A percentile compares a stretch with the other conserved stretches of the same genome.
Evolutionary conservation across 1,284 basidiomycete genomes (phyloP).

Genomic region (Clitocybe nebularis): DNA sequence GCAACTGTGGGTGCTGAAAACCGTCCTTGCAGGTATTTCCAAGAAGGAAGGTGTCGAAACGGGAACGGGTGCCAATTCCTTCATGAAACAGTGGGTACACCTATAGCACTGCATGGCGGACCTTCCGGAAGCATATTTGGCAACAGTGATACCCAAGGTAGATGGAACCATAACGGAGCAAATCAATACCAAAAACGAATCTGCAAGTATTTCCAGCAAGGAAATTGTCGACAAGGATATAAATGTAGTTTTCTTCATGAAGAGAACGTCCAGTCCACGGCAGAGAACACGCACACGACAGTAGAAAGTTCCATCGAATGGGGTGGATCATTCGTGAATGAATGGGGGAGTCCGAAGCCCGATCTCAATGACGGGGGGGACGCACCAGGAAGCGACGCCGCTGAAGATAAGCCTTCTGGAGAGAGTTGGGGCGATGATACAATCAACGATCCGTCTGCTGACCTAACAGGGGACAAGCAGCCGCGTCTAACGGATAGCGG

Average conservation of each 20-base stretch:
- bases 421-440: no score
- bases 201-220: conserved; percentile 15
- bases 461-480: neutral
- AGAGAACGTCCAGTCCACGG: no score
- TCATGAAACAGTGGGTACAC: conserved; percentile 11
- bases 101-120: no score
- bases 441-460: no score
- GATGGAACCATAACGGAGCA: conserved; percentile 1
- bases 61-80: conserved; percentile 19
- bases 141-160: no score
- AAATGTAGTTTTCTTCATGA: conserved; percentile 22
- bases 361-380: neutral
- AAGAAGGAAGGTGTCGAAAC: conserved; percentile 13
- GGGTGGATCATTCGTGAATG: conserved; percentile 7
- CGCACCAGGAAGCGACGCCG: no score
- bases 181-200: conserved; percentile 1
- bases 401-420: no score
- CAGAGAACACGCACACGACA: conserved; percentile 7
- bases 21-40: conserved; percentile 5
- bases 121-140: no score
- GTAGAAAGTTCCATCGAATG: conserved; percentile 10
- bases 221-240: conserved; percentile 19
- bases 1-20: neutral
- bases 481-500: neutral
- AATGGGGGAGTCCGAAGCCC: neutral